phyloP scores from a whole-genome alignment of 2,329 filamentous ascomycete species.

The Botrytis byssoidea region DNA sequence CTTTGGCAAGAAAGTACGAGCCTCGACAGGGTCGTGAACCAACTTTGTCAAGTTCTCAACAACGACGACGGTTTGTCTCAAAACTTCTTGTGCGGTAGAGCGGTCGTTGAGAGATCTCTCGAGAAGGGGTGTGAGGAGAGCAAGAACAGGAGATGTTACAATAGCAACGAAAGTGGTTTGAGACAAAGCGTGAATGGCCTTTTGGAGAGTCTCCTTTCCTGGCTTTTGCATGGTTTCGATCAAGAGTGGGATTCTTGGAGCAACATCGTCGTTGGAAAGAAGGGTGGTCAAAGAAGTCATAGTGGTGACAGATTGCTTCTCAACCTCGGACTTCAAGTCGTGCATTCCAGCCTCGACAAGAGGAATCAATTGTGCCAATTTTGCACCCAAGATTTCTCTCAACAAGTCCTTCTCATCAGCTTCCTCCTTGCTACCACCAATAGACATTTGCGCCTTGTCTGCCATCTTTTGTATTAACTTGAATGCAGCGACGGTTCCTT shows the following conservation, averaged over 20 bases:
- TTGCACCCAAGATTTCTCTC: constrained; percentile 84
- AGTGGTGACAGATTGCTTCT: constrained; percentile 86
- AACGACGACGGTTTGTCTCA: constrained; percentile 93
- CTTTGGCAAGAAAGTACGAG: constrained; percentile 91
- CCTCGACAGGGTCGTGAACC: constrained; percentile 93
- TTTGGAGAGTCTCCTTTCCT: constrained; percentile 81
- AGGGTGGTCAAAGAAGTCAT: constrained; percentile 90
- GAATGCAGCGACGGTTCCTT: constrained; percentile 85
- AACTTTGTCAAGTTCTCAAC: constrained; percentile 98
- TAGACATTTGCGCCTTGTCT: constrained; percentile 84
- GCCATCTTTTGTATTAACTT: constrained; percentile 89
- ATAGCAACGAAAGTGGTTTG: constrained; percentile 98
- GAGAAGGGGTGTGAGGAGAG: constrained; percentile 88
- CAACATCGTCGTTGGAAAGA: constrained; percentile 94
- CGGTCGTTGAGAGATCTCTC: constrained; percentile 93
- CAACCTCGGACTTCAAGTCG: constrained; percentile 85
- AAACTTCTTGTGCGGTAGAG: constrained; percentile 85
- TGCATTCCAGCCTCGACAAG: constrained; percentile 93
- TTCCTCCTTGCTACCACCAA: constrained; percentile 76
- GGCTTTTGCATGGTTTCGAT: constrained; percentile 96
- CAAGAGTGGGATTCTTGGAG: constrained; percentile 84
- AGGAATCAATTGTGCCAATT: constrained; percentile 83
- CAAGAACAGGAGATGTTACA: constrained; percentile 92
- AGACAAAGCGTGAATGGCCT: constrained; percentile 93
- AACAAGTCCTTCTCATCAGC: constrained; percentile 86